A percentile compares a stretch with the other conserved stretches of the same genome.
Evolutionary conservation across 805 yeast species (phyloP).

Genomic region (Monosporozyma servazzii): DNA sequence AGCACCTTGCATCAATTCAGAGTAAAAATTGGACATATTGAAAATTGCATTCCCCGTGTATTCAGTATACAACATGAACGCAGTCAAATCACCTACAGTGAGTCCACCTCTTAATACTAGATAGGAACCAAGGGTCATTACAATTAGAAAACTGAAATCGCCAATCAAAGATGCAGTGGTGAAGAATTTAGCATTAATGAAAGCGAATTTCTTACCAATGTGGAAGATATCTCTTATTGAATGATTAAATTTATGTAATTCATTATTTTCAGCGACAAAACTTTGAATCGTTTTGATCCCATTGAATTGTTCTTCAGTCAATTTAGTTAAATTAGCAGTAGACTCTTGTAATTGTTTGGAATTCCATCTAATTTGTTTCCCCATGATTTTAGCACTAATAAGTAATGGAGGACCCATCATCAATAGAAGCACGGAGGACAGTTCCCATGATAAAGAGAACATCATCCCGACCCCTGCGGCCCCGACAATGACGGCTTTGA

Average conservation of each 20-base stretch:
- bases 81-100: conserved; percentile 83
- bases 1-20: conserved; percentile 94
- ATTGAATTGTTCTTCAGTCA: conserved; percentile 83
- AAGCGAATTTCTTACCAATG: conserved; percentile 73
- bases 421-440: conserved; percentile 64
- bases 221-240: conserved; percentile 59
- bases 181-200: conserved; percentile 65
- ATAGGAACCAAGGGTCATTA: conserved; percentile 73
- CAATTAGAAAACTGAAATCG: conserved; percentile 67
- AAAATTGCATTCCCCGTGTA: conserved; percentile 86
- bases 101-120: conserved; percentile 68
- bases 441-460: conserved; percentile 73
- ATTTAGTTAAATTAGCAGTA: conserved; percentile 78
- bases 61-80: conserved; percentile 92
- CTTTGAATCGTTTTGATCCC: conserved; percentile 86
- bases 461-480: conserved; percentile 83
- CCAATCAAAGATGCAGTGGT: conserved; percentile 78
- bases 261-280: conserved; percentile 80
- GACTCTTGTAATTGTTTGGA: conserved; percentile 78
- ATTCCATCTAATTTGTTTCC: conserved; percentile 65
- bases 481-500: conserved; percentile 73
- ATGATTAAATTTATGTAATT: conserved; percentile 63
- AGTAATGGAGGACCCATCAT: conserved; percentile 75
- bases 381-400: conserved; percentile 70
- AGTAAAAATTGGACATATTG: conserved; percentile 86